Conservation (phyloP, 2,329 filamentous ascomycete genomes). For the Talaromyces atroroseus region DNA sequence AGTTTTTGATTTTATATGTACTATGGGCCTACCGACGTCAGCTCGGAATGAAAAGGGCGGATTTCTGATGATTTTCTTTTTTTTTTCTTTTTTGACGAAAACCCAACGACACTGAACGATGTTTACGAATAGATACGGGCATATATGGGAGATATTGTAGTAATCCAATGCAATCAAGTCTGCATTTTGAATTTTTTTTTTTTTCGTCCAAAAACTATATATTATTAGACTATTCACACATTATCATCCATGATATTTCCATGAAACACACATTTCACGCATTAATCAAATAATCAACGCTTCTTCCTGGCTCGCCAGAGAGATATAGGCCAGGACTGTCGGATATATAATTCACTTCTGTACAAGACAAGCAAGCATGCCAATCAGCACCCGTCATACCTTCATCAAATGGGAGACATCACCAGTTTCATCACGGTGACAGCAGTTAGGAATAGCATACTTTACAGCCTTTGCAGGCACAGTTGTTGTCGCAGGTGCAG, state of each 20-base stretch:
- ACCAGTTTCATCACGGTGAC: conserved; percentile 5
- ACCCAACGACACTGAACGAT: not conserved
- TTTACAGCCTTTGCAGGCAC: conserved; percentile 35
- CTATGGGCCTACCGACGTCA: not conserved
- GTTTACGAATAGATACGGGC: not conserved
- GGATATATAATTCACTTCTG: conserved; percentile 7
- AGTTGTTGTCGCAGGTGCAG: conserved; percentile 31
- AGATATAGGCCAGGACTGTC: too few relatives aligned
- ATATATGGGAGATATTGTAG: not conserved
- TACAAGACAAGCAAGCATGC: not conserved
- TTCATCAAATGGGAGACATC: not conserved
- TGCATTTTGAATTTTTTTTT: not conserved
- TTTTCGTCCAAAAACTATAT: not conserved
- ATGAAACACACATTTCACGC: not conserved
- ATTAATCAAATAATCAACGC: not conserved
- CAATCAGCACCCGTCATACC: conserved; percentile 15
- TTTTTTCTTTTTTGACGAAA: not conserved
- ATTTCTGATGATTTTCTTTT: too few relatives aligned
- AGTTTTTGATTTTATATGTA: not conserved
- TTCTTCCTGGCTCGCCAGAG: not conserved
- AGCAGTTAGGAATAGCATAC: conserved; percentile 24
- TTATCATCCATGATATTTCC: not conserved
- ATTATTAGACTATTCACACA: not conserved
- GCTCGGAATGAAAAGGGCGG: not conserved
- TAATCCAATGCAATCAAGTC: not conserved